Conservation (phyloP, 164 flowering plant species). For the Vitis riparia region DNA sequence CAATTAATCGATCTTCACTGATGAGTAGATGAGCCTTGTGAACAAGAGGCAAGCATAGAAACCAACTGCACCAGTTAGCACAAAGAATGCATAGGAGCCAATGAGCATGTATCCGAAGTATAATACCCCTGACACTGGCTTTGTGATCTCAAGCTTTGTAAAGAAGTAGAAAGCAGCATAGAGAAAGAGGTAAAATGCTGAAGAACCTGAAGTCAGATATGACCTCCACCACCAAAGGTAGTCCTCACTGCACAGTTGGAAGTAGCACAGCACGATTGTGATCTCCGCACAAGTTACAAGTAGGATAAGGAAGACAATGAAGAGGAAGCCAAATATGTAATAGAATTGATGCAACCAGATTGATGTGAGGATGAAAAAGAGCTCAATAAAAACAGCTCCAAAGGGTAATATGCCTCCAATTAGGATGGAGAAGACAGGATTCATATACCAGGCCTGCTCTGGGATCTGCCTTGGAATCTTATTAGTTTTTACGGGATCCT, state of each 20-base stretch:
- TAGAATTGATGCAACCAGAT: constrained; percentile 95
- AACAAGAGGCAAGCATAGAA: constrained; percentile 94
- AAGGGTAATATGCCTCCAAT: constrained; percentile 93
- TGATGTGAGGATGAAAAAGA: constrained; percentile 87
- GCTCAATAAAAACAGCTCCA: constrained; percentile 92
- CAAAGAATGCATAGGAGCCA: constrained; percentile 86
- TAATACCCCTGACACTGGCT: constrained; percentile 74
- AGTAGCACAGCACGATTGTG: constrained; percentile 90
- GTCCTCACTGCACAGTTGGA: constrained; percentile 97
- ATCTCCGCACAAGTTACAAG: constrained; percentile 89
- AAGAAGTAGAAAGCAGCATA: constrained; percentile 88
- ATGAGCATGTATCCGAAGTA: constrained; percentile 93
- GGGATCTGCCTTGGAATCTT: constrained; percentile 91
- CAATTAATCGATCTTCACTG: constrained; percentile 81
- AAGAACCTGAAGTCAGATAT: constrained; percentile 85
- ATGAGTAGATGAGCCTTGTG: constrained; percentile 92
- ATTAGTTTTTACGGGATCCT: constrained; percentile 84
- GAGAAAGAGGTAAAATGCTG: constrained; percentile 85
- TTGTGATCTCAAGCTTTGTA: constrained; percentile 85
- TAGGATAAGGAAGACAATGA: constrained; percentile 82
- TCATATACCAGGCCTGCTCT: constrained; percentile 90
- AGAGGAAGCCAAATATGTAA: constrained; percentile 91
- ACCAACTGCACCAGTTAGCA: constrained; percentile 85
- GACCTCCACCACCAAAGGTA: constrained; percentile 99
- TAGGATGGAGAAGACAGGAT: constrained; percentile 66